A percentile compares a stretch with the other conserved stretches of the same genome.
Conservation (phyloP, 306 rosid species). For the Prosopis cineraria region DNA sequence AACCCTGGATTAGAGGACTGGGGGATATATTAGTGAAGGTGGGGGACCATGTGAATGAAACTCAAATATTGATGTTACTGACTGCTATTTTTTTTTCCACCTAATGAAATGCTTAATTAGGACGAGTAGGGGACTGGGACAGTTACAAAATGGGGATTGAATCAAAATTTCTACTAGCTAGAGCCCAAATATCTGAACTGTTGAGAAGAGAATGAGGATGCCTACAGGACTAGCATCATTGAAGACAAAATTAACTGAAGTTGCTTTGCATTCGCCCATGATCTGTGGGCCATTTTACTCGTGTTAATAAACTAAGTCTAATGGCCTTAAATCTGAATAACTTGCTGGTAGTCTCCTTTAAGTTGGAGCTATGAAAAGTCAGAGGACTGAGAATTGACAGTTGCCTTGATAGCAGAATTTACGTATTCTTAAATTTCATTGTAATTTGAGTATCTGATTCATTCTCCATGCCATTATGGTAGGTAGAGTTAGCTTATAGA, state of each 20-base stretch:
- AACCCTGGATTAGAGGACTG: not conserved
- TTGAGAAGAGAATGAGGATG: not conserved
- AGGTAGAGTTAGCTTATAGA: not conserved
- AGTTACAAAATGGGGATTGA: slow-evolving; percentile 4
- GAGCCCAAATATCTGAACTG: not conserved
- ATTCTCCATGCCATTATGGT: not conserved
- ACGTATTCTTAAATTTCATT: not conserved
- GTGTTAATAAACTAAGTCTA: not conserved
- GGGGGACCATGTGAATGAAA: not conserved
- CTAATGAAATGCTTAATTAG: not conserved
- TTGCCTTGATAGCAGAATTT: not conserved
- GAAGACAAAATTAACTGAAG: not conserved
- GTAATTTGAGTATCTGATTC: slow-evolving; percentile 3
- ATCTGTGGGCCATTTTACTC: not conserved
- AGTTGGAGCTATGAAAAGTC: not conserved
- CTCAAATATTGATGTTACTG: not conserved
- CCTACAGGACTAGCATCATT: not conserved
- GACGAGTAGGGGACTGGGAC: not conserved
- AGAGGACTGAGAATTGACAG: slow-evolving; percentile 2
- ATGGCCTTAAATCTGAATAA: not conserved
- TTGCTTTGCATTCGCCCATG: not conserved
- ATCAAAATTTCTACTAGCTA: not conserved
- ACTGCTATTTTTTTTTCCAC: not conserved
- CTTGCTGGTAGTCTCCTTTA: slow-evolving; percentile 2
- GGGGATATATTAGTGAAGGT: not conserved